Conservation (phyloP, 768 basidiomycete species). For the Saitozyma podzolica region DNA sequence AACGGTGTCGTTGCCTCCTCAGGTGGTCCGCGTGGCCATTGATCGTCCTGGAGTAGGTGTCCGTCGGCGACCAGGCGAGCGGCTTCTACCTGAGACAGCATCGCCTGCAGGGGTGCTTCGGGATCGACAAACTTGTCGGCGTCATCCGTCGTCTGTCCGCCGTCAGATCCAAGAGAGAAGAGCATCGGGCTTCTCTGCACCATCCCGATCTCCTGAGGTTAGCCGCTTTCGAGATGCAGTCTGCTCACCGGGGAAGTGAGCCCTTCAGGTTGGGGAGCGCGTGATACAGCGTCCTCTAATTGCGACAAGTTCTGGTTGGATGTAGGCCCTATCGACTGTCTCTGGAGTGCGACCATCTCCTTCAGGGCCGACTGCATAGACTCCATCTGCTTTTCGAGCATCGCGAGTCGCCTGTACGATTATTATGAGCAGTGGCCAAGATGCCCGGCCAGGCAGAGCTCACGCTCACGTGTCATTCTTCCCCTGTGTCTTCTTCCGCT, state of each 20-base stretch:
- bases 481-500: constrained; percentile 26
- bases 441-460: background rate
- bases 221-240: background rate
- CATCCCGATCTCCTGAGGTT: background rate
- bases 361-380: constrained; percentile 25
- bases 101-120: constrained; percentile 8
- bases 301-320: too few species aligned
- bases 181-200: background rate
- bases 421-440: constrained; percentile 16
- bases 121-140: background rate
- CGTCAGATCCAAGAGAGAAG: background rate
- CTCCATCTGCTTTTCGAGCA: constrained; percentile 39
- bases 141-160: background rate
- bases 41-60: background rate
- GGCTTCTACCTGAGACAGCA: constrained; percentile 12
- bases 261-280: background rate
- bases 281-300: background rate
- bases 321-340: too few species aligned
- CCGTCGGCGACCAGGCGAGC: constrained; percentile 12
- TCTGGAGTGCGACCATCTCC: constrained; percentile 30
- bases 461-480: constrained; percentile 33
- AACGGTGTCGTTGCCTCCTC: constrained; percentile 1
- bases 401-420: constrained; percentile 4
- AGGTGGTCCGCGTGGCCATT: background rate
- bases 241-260: background rate